Conservation (phyloP, 352 stramenopile species). For the Phytophthora rubi region DNA sequence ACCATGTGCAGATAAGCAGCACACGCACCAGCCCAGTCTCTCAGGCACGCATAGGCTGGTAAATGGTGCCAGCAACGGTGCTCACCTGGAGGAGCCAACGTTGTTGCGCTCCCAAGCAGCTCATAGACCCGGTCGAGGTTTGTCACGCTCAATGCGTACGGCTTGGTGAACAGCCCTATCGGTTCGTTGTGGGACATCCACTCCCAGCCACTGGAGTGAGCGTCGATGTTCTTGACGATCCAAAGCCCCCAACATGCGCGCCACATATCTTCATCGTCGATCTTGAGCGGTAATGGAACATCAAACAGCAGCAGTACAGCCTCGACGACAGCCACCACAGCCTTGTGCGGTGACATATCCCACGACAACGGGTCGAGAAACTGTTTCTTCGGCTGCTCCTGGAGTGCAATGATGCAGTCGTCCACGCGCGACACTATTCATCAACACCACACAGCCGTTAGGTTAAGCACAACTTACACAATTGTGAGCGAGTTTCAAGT, state of each 20-base stretch:
- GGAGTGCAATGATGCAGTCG: constrained; percentile 63
- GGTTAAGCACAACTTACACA: not conserved
- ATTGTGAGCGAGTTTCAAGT: not conserved
- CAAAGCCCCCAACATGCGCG: constrained; percentile 59
- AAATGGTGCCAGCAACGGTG: constrained; percentile 68
- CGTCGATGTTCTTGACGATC: constrained; percentile 83
- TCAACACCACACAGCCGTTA: not conserved
- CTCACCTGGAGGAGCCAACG: constrained; percentile 17
- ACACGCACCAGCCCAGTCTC: constrained; percentile 57
- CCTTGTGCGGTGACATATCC: constrained; percentile 55
- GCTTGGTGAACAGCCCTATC: constrained; percentile 73
- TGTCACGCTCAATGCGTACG: constrained; percentile 52
- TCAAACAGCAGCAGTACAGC: constrained; percentile 70
- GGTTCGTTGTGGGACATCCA: constrained; percentile 73
- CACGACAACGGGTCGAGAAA: constrained; percentile 73
- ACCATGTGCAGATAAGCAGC: constrained; percentile 64
- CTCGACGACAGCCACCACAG: constrained; percentile 52
- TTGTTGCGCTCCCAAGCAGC: constrained; percentile 32
- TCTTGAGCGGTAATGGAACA: constrained; percentile 23
- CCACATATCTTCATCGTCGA: constrained; percentile 52
- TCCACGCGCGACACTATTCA: constrained; percentile 59
- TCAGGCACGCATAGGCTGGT: constrained; percentile 55
- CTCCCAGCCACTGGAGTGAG: constrained; percentile 67
- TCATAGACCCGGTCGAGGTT: constrained; percentile 49
- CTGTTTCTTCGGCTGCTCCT: constrained; percentile 57